phyloP scores from a whole-genome alignment of 192 early-diverging fungal species.

The Spinellus fusiger region DNA sequence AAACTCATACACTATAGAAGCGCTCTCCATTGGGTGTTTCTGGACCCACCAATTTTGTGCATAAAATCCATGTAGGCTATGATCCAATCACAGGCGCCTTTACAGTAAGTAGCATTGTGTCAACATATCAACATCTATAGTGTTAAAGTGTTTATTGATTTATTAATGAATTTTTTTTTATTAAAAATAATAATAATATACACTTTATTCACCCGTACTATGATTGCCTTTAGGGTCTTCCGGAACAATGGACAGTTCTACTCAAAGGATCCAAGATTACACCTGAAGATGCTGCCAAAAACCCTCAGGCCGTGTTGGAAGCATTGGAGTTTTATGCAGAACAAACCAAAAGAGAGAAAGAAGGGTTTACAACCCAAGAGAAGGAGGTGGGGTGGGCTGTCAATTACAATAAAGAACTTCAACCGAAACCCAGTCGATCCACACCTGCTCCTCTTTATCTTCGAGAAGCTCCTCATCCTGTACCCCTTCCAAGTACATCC shows the following conservation, averaged over 20 bases:
- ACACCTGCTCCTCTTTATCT: slow-evolving; percentile 27
- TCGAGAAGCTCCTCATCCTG: slow-evolving; percentile 12
- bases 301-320: slow-evolving; percentile 97
- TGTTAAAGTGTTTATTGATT: too few species aligned
- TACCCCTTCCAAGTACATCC: not conserved
- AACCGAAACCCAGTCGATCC: slow-evolving; percentile 12
- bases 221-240: slow-evolving; percentile 63
- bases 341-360: slow-evolving; percentile 44
- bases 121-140: too few species aligned
- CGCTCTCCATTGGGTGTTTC: slow-evolving; percentile 75
- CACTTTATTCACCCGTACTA: not conserved
- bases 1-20: slow-evolving; percentile 17
- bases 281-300: slow-evolving; percentile 94
- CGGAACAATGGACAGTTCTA: slow-evolving; percentile 91
- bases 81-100: slow-evolving; percentile 57
- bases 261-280: slow-evolving; percentile 92
- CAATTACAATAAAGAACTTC: not conserved
- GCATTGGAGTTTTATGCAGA: slow-evolving; percentile 98
- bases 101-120: slow-evolving; percentile 44
- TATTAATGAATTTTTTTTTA: not conserved
- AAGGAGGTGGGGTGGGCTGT: slow-evolving; percentile 2
- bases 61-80: slow-evolving; percentile 74
- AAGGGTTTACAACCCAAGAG: slow-evolving; percentile 7
- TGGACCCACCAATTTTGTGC: slow-evolving; percentile 80
- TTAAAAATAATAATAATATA: not conserved